Conservation (phyloP, 352 stramenopile species). For the Phytophthora tentaculata region DNA sequence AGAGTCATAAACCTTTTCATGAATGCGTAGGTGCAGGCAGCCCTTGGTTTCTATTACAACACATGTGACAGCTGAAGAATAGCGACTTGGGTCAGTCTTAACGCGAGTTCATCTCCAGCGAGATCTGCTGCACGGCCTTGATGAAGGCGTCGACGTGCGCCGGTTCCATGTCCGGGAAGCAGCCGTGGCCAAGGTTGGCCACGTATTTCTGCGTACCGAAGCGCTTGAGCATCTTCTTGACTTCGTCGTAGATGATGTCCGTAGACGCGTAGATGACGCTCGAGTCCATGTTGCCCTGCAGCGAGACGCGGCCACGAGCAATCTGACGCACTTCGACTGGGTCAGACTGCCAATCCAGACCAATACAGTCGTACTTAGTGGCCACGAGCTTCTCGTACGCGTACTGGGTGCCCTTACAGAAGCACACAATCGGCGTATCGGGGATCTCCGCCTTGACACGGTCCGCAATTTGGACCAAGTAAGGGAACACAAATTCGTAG, state of each 20-base stretch:
- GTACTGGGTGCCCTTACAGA: constrained; percentile 88
- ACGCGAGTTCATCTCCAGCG: constrained; percentile 83
- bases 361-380: constrained; percentile 95
- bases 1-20: neutral
- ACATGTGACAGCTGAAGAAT: constrained; percentile 19
- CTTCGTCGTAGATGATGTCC: constrained; percentile 85
- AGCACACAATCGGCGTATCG: constrained; percentile 79
- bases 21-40: neutral
- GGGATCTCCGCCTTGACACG: constrained; percentile 77
- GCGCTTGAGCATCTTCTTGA: constrained; percentile 94
- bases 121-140: constrained; percentile 95
- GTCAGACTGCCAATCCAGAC: constrained; percentile 95
- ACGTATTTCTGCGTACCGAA: constrained; percentile 97
- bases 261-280: constrained; percentile 86
- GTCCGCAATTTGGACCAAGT: constrained; percentile 82
- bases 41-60: constrained; percentile 36
- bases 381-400: constrained; percentile 70
- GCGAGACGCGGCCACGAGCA: constrained; percentile 69
- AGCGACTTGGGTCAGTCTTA: constrained; percentile 20
- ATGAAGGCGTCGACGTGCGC: constrained; percentile 96
- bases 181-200: constrained; percentile 97
- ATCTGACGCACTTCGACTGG: constrained; percentile 84
- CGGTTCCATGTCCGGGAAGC: constrained; percentile 96
- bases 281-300: constrained; percentile 95
- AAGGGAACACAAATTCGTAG: constrained; percentile 95